These are phyloP conservation scores for Plasmodium gonderi DNA, from an alignment of 169 alveolate species.

Conservation along the genomic window DNA sequence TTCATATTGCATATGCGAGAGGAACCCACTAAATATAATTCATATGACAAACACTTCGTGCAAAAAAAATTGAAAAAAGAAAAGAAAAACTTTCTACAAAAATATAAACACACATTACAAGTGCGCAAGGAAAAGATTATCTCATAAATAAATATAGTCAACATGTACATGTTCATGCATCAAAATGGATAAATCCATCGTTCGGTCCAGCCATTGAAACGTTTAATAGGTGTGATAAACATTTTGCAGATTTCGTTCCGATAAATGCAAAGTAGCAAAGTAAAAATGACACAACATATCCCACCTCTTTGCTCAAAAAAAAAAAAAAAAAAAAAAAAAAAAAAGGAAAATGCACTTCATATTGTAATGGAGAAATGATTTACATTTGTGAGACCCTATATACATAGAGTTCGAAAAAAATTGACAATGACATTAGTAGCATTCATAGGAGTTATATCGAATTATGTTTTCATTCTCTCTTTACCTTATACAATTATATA, in stretches of 20 bases:
- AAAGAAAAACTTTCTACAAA: background rate
- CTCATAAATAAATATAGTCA: background rate
- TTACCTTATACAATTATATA: no score
- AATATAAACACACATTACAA: background rate
- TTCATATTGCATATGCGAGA: background rate
- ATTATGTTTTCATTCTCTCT: no score
- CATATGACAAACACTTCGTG: background rate
- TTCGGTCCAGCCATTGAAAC: background rate
- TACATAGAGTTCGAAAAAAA: no score
- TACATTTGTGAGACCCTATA: background rate
- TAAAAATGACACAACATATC: background rate
- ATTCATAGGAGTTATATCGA: no score
- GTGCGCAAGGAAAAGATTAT: background rate
- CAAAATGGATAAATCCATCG: background rate
- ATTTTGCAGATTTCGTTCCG: background rate
- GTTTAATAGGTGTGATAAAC: background rate
- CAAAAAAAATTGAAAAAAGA: background rate
- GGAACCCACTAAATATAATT: background rate
- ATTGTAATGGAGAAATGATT: background rate
- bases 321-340: no score
- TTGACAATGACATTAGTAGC: no score
- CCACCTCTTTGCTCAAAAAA: no score
- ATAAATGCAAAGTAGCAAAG: background rate
- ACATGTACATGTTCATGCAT: no score
- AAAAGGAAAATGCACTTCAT: background rate